Evolutionary conservation across 352 stramenopile species (phyloP), one percentile per base, ranked within the genome.

Genomic region (Phytophthora foliorum): DNA sequence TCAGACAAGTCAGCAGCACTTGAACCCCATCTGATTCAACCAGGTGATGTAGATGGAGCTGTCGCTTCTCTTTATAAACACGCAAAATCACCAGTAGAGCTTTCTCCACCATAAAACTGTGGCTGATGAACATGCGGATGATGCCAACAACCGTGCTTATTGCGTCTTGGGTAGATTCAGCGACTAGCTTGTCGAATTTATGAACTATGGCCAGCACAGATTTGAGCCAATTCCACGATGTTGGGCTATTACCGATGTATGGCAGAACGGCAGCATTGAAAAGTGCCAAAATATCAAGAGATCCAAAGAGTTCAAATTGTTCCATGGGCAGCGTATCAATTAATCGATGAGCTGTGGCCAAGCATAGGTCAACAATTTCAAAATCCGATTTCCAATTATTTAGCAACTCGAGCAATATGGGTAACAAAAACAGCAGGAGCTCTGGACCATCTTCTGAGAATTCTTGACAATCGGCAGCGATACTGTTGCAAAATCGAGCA

Each of bases 171-270:
- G 24, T 36, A 8, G 63, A 70, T 63, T 69, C 32, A 27, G 17
- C 24, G 14, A 29, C 3, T 11, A 68, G 2, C 4, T 45, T 55
- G n/a, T 67, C 54, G 17, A 65, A 11, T 34, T 62, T 67, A 27
- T 34, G 16, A 17, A 73, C n/a, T n/a, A 63, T 51, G 8, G 14
- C 25, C 31, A 63, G 19, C 10, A 66, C 17, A 41, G 46, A 58
- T 51, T 74, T 74, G 1, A 77, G 39, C 69, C 69, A 77, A 51
- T 63, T 64, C 69, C 57, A 74, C 6, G 54, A 50, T 29, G 31
- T 62, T 54, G 50, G 27, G 24, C 17, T 53, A n/a, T 52, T 69
- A 17, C 48, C 39, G 4, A 34, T 63, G 25, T 63, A 69, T 46
- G 57, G 51, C 7, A 49, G 24, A 41, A 63, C 36, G 4, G 50